Evolutionary conservation across 2,329 filamentous ascomycete species (phyloP).

Genomic region (Hymenotorrendiella dingleyae): DNA sequence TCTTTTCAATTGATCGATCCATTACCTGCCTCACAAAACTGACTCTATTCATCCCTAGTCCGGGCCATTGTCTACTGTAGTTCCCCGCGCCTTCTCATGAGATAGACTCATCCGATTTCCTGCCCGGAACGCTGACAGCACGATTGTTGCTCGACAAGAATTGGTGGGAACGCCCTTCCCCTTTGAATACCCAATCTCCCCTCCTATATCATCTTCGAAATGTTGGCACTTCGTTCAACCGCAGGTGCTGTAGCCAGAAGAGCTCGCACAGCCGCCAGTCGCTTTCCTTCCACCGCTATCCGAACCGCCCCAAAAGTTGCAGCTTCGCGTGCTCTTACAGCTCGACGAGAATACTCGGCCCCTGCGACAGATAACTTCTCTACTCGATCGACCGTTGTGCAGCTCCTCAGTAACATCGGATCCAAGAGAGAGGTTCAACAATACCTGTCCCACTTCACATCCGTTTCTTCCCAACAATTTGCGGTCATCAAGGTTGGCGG

Average conservation of each 20-base stretch:
- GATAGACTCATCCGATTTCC: slow-evolving; percentile 17
- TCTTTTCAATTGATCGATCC: neutral
- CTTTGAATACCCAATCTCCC: slow-evolving; percentile 14
- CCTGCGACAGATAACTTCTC: slow-evolving; percentile 27
- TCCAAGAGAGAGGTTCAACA: slow-evolving; percentile 96
- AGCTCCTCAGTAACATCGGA: slow-evolving; percentile 89
- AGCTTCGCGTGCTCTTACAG: slow-evolving; percentile 19
- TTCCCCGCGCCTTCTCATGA: slow-evolving; percentile 25
- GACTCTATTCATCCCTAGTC: slow-evolving; percentile 9
- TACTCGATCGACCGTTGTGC: slow-evolving; percentile 76
- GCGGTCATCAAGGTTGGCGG: slow-evolving; percentile 98
- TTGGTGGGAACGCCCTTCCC: slow-evolving; percentile 18
- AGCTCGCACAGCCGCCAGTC: slow-evolving; percentile 22
- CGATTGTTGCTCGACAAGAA: slow-evolving; percentile 24
- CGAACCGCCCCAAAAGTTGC: slow-evolving; percentile 26
- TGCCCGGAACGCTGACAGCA: slow-evolving; percentile 21
- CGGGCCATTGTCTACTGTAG: slow-evolving; percentile 23
- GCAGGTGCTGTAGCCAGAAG: slow-evolving; percentile 27
- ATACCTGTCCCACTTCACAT: slow-evolving; percentile 95
- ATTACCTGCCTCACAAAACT: neutral
- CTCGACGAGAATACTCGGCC: slow-evolving; percentile 28
- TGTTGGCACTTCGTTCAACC: slow-evolving; percentile 30
- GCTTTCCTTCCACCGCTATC: slow-evolving; percentile 20
- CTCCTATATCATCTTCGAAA: slow-evolving; percentile 20
- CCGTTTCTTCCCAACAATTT: slow-evolving; percentile 93